Evolutionary conservation across 2,329 filamentous ascomycete genomes (phyloP).

Genomic region (Fusarium sp.): DNA sequence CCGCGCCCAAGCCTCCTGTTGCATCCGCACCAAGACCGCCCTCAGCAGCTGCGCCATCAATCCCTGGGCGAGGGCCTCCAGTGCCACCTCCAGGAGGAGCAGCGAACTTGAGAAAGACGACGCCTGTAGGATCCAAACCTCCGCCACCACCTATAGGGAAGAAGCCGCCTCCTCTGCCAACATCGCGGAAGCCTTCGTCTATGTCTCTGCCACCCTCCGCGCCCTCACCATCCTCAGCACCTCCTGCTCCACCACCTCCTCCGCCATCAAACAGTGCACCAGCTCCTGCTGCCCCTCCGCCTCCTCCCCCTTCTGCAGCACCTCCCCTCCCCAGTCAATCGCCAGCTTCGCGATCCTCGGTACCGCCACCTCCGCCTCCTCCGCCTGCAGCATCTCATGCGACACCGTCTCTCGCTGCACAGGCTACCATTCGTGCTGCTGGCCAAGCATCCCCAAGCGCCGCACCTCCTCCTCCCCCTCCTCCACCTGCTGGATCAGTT

Average conservation of each 20-base stretch:
- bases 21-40: constrained; percentile 68
- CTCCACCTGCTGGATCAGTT: constrained; percentile 46
- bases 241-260: constrained; percentile 53
- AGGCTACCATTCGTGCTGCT: constrained; percentile 58
- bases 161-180: constrained; percentile 74
- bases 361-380: constrained; percentile 45
- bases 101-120: constrained; percentile 68
- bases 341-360: constrained; percentile 45
- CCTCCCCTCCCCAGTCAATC: constrained; percentile 54
- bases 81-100: constrained; percentile 58
- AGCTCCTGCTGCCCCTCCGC: constrained; percentile 55
- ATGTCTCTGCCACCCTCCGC: constrained; percentile 50
- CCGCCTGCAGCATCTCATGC: constrained; percentile 39
- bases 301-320: constrained; percentile 52
- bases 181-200: constrained; percentile 67
- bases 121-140: constrained; percentile 60
- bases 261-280: constrained; percentile 54
- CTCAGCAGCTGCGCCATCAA: constrained; percentile 28
- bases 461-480: constrained; percentile 52
- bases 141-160: constrained; percentile 84
- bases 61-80: constrained; percentile 38
- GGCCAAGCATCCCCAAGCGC: constrained; percentile 53
- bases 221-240: constrained; percentile 46
- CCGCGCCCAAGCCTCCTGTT: constrained; percentile 67
- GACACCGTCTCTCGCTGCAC: constrained; percentile 54